These are phyloP conservation scores for Sarocladium kiliense DNA, from an alignment of 2,329 filamentous ascomycete genomes.

Conservation along the genomic window DNA sequence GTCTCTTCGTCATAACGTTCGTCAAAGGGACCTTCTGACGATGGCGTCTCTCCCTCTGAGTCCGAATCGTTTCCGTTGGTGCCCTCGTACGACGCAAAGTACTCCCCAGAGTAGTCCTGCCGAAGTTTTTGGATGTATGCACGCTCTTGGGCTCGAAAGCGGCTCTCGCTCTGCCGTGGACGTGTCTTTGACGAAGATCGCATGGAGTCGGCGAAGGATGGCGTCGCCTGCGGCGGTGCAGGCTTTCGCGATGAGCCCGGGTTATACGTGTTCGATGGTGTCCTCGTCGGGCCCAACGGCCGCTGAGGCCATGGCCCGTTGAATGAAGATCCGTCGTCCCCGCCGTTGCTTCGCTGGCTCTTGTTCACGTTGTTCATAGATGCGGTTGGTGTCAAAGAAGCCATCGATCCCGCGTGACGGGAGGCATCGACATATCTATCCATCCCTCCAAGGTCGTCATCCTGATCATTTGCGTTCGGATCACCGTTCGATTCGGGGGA, in stretches of 20 bases:
- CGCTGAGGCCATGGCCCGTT: slow-evolving; percentile 51
- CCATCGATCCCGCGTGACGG: slow-evolving; percentile 34
- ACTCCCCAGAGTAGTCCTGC: slow-evolving; percentile 61
- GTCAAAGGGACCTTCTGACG: slow-evolving; percentile 77
- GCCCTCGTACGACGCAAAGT: slow-evolving; percentile 63
- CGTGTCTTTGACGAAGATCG: slow-evolving; percentile 50
- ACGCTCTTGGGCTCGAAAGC: slow-evolving; percentile 67
- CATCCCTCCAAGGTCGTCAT: slow-evolving; percentile 42
- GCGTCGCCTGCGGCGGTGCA: slow-evolving; percentile 26
- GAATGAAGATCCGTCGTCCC: slow-evolving; percentile 22
- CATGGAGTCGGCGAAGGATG: slow-evolving; percentile 38
- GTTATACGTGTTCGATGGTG: slow-evolving; percentile 76
- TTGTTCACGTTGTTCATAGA: slow-evolving; percentile 30
- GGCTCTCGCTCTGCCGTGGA: slow-evolving; percentile 37
- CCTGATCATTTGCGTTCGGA: slow-evolving; percentile 40
- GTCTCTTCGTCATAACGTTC: slow-evolving; percentile 85
- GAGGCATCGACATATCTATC: slow-evolving; percentile 37
- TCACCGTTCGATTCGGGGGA: slow-evolving; percentile 25
- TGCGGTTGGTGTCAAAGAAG: slow-evolving; percentile 38
- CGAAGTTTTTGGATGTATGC: slow-evolving; percentile 91
- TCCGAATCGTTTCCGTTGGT: slow-evolving; percentile 72
- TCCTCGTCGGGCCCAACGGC: slow-evolving; percentile 64
- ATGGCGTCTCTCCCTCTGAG: slow-evolving; percentile 85
- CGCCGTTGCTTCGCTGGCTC: slow-evolving; percentile 32
- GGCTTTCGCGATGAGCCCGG: slow-evolving; percentile 55